Base-by-base conservation (phyloP, 2,329 filamentous ascomycete genomes). In the Torrubiella hemipterigena region DNA sequence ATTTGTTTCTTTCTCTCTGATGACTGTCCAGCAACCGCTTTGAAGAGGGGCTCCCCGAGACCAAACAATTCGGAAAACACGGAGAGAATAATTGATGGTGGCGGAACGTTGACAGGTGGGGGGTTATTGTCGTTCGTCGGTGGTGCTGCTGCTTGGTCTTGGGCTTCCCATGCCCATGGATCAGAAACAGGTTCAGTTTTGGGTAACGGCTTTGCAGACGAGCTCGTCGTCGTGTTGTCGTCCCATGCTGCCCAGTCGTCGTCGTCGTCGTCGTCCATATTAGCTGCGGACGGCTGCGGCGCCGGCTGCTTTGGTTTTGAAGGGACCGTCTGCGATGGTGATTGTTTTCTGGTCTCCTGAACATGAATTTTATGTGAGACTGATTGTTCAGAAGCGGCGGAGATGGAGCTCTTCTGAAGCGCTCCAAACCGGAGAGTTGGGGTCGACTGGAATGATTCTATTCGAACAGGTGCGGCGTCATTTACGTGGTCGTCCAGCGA, bases 81-180 rank as follows among this genome's bases (percentile, higher is more conserved):
- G 7, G 81, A 77, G 15, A 96, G 66, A 11, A 96, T 63, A 14
- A 93, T 68, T 1, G 83, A 83, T 2, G 89, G 89, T 5, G 89
- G 89, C 8, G 89, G 89, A 7, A 95, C 76, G 47, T 94, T 95
- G 13, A 77, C 84, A 5, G 86, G 86, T 6, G 84, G 81, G 16
- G 65, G 58, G 5, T 52, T 50, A 23, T 52, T 48, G 34, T 61
- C 51, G n/a, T 38, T 40, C 11, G 34, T 33, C 7, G 39, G 31
- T 17, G 48, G 37, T 30, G 47, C 29, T 4, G 44, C 23, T 6
- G 50, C 33, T 10, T 38, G 41, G 24, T 61, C 59, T 25, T 54
- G 55, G 2, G 59, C 48, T 19, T 66, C 60, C 68, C 69, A 72
- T 28, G 62, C 59, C 68, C 69, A 73, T 26, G 51, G 51, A 7